Percentiles rank a stretch among this genome's conserved stretches.
Evolutionary conservation across 345 rosid genomes (phyloP).

Genomic region (Eucalyptus victrix): DNA sequence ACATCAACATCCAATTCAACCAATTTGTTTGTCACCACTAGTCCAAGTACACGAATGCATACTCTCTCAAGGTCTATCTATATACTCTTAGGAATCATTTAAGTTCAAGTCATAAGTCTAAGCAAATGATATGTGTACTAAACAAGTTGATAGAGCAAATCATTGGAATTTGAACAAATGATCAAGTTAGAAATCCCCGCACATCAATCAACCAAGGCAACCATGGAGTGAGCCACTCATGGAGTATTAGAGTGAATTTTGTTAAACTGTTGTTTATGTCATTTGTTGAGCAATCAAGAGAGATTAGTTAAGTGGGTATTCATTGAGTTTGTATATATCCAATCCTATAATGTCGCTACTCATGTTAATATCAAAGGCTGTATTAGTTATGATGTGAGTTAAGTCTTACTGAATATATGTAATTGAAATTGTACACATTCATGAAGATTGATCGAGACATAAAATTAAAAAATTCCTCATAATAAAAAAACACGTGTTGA

Average conservation of each 20-base stretch:
- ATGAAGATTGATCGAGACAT: accelerated
- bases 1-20: not conserved
- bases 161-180: not conserved
- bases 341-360: no score
- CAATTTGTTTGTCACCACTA: not conserved
- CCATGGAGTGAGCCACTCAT: not conserved
- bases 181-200: not conserved
- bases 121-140: no score
- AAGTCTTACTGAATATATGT: not conserved
- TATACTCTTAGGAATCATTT: no score
- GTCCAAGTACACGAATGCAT: not conserved
- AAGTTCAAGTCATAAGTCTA: no score
- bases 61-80: not conserved
- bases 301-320: not conserved
- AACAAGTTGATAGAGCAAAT: not conserved
- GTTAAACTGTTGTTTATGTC: not conserved
- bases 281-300: not conserved
- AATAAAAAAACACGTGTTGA: not conserved
- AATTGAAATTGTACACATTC: accelerated
- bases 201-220: not conserved
- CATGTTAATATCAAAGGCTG: not conserved
- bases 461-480: not conserved
- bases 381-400: not conserved
- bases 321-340: not conserved
- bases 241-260: not conserved